Percentiles rank a stretch among this genome's conserved stretches.
These are phyloP conservation scores for Rhizopogon vinicolor DNA, from an alignment of 768 basidiomycete species.

Conservation along the genomic window DNA sequence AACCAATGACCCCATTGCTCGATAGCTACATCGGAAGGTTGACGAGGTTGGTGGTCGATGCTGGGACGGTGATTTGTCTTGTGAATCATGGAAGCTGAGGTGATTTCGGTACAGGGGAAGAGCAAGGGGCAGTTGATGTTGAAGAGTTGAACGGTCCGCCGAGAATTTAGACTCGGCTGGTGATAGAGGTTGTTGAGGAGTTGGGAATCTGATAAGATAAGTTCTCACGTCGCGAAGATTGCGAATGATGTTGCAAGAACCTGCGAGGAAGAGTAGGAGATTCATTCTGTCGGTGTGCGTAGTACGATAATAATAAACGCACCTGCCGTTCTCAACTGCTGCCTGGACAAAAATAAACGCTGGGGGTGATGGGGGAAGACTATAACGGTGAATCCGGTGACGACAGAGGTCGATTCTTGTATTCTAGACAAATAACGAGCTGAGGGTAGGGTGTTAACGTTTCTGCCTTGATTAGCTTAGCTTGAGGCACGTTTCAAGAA, in stretches of 20 bases:
- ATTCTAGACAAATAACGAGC: background rate
- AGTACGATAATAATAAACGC: slow-evolving; percentile 5
- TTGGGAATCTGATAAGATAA: slow-evolving; percentile 31
- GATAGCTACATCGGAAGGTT: slow-evolving; percentile 32
- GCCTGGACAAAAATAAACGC: slow-evolving; percentile 5
- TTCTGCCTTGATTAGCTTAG: slow-evolving; percentile 7
- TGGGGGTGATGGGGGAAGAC: background rate
- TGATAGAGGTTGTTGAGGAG: slow-evolving; percentile 5
- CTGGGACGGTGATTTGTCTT: slow-evolving; percentile 44
- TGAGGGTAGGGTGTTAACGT: slow-evolving; percentile 5
- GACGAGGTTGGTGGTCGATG: slow-evolving; percentile 16
- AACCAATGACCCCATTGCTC: slow-evolving; percentile 72
- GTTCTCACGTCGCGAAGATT: slow-evolving; percentile 20
- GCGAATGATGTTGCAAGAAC: slow-evolving; percentile 9
- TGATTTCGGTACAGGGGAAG: background rate
- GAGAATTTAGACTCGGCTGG: slow-evolving; percentile 5
- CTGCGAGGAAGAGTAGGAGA: slow-evolving; percentile 10
- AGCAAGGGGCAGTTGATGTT: background rate
- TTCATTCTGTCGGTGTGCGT: slow-evolving; percentile 1
- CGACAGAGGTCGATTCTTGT: background rate
- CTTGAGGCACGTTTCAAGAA: slow-evolving; percentile 3
- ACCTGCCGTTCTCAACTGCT: slow-evolving; percentile 9
- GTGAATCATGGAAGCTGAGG: slow-evolving; percentile 54
- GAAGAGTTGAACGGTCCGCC: background rate
- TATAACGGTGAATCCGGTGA: too few species aligned